Conservation (phyloP, 208 protist species). For the Trypanosoma theileri region DNA sequence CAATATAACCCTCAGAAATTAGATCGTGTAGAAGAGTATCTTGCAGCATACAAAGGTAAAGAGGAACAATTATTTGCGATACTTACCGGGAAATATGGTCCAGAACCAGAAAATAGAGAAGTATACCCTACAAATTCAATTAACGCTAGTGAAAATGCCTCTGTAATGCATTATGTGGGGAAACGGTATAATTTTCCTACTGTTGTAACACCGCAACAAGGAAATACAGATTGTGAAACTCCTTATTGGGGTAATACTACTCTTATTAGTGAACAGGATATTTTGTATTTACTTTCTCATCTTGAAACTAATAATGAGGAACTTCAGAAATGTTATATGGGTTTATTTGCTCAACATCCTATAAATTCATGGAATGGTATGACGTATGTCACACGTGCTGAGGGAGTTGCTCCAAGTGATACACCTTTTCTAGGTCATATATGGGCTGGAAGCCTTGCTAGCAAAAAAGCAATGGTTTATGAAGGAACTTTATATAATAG, state of each 20-base stretch:
- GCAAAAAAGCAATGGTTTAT: conserved; percentile 55
- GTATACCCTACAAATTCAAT: conserved; percentile 18
- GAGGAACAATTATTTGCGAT: conserved; percentile 79
- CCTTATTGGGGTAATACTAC: conserved; percentile 66
- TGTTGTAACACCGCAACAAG: conserved; percentile 54
- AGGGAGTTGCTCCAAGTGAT: conserved; percentile 38
- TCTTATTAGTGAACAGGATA: conserved; percentile 56
- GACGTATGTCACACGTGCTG: conserved; percentile 55
- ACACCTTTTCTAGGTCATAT: conserved; percentile 68
- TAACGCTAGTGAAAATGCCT: conserved; percentile 49
- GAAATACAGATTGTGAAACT: conserved; percentile 78
- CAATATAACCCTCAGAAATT: conserved; percentile 78
- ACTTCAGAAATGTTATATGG: conserved; percentile 76
- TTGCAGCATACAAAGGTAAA: conserved; percentile 47
- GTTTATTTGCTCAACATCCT: conserved; percentile 61
- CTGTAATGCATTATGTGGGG: conserved; percentile 55
- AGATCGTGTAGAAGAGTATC: conserved; percentile 46
- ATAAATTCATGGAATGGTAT: conserved; percentile 70
- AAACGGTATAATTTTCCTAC: conserved; percentile 60
- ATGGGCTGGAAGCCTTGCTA: conserved; percentile 56
- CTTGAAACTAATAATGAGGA: conserved; percentile 60
- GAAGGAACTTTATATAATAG: conserved; percentile 50
- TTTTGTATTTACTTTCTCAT: conserved; percentile 52
- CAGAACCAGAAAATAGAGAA: conserved; percentile 35
- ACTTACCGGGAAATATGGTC: conserved; percentile 70